Percentiles rank a stretch among this genome's conserved stretches.
These are phyloP conservation scores for Rhizophagus clarus DNA, from an alignment of 192 early-diverging fungal species.

Conservation along the genomic window DNA sequence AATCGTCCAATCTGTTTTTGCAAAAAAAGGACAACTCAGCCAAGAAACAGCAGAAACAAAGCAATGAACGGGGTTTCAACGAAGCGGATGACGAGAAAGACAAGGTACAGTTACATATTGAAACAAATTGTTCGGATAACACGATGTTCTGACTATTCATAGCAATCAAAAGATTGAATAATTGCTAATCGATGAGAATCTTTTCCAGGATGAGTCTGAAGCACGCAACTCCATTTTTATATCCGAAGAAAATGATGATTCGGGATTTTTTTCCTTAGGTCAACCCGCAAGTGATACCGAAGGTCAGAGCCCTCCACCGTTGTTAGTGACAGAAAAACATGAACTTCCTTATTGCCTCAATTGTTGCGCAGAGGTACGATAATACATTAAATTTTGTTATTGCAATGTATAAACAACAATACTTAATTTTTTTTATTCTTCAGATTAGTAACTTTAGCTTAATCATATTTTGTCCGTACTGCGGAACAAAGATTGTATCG, in stretches of 20 bases:
- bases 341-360: not conserved
- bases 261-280: too few relatives aligned
- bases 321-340: too few relatives aligned
- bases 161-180: too few relatives aligned
- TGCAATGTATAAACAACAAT: not conserved
- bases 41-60: too few relatives aligned
- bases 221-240: too few relatives aligned
- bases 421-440: constrained; percentile 16
- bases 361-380: not conserved
- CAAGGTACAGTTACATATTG: constrained; percentile 22
- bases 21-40: too few relatives aligned
- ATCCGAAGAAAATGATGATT: too few relatives aligned
- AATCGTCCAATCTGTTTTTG: too few relatives aligned
- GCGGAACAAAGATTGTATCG: not conserved
- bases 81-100: not conserved
- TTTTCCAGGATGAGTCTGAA: not conserved
- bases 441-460: constrained; percentile 2
- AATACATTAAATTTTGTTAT: not conserved
- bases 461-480: not conserved
- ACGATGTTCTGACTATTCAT: not conserved
- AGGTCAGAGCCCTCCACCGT: too few relatives aligned
- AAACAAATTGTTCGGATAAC: not conserved
- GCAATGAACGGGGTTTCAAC: too few relatives aligned
- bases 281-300: too few relatives aligned
- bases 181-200: not conserved